A percentile compares a stretch with the other conserved stretches of the same genome.
These are phyloP conservation scores for Phytophthora nicotianae DNA, from an alignment of 352 stramenopile species.

Conservation along the genomic window DNA sequence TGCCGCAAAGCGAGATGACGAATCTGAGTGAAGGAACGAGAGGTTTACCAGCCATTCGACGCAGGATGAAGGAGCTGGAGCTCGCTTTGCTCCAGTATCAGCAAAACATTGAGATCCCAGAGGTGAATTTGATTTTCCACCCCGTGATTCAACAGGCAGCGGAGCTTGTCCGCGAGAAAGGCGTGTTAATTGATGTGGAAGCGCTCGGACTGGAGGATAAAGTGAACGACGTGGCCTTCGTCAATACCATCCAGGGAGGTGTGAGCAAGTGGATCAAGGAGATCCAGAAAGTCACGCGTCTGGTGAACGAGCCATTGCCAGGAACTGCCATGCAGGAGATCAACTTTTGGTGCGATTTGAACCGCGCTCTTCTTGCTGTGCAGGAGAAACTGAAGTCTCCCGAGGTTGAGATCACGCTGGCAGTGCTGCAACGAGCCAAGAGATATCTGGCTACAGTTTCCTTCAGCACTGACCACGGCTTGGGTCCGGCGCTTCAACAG, in stretches of 20 bases:
- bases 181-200: slow-evolving; percentile 81
- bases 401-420: slow-evolving; percentile 91
- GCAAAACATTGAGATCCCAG: slow-evolving; percentile 95
- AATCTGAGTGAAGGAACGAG: slow-evolving; percentile 71
- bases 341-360: slow-evolving; percentile 95
- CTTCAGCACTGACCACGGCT: slow-evolving; percentile 90
- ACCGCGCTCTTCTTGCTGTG: slow-evolving; percentile 85
- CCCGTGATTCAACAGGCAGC: slow-evolving; percentile 86
- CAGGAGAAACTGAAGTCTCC: slow-evolving; percentile 88
- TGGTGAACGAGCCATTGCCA: slow-evolving; percentile 87
- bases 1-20: slow-evolving; percentile 67
- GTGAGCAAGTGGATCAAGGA: slow-evolving; percentile 96
- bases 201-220: slow-evolving; percentile 82
- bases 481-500: slow-evolving; percentile 84
- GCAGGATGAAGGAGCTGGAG: slow-evolving; percentile 94
- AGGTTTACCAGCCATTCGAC: slow-evolving; percentile 86
- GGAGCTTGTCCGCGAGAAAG: slow-evolving; percentile 73
- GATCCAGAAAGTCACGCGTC: slow-evolving; percentile 93
- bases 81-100: slow-evolving; percentile 94
- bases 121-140: slow-evolving; percentile 91
- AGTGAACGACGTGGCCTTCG: slow-evolving; percentile 80
- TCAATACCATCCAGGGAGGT: slow-evolving; percentile 87
- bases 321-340: slow-evolving; percentile 93
- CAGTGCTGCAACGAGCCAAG: slow-evolving; percentile 92
- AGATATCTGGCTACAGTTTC: slow-evolving; percentile 90